Conservation (phyloP, 2,329 filamentous ascomycete species). For the Pseudogymnoascus sp. region DNA sequence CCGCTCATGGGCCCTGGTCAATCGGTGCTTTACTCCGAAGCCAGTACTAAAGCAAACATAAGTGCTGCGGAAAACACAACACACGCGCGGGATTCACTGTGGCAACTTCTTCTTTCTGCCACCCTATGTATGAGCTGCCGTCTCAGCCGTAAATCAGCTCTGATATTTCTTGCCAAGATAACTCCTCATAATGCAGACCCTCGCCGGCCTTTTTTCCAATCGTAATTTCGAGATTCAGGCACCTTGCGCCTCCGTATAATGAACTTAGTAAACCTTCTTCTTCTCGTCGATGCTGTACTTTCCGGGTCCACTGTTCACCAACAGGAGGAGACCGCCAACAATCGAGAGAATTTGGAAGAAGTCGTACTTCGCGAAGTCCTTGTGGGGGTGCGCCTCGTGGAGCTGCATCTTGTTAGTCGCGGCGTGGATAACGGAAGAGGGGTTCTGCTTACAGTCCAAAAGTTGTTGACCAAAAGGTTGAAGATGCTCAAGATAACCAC, state of each 20-base stretch:
- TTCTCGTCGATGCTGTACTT: constrained; percentile 99
- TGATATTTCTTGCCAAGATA: constrained; percentile 12
- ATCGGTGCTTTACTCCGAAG: not conserved
- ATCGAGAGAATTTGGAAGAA: constrained; percentile 99
- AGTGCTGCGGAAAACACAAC: not conserved
- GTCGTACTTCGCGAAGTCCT: constrained; percentile 99
- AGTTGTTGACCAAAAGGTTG: constrained; percentile 98
- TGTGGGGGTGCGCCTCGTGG: constrained; percentile 96
- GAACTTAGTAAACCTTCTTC: constrained; percentile 93
- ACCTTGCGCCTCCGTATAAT: constrained; percentile 1
- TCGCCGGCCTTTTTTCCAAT: constrained; percentile 14
- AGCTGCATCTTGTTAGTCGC: constrained; percentile 50
- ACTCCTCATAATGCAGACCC: constrained; percentile 26
- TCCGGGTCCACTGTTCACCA: constrained; percentile 97
- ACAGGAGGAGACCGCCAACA: constrained; percentile 87
- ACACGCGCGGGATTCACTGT: not conserved
- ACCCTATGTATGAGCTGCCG: constrained; percentile 6
- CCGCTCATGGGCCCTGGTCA: not conserved
- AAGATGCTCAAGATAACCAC: constrained; percentile 94
- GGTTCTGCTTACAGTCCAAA: constrained; percentile 79
- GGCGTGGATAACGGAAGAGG: not conserved
- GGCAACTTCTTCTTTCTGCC: not conserved
- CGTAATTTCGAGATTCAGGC: constrained; percentile 12
- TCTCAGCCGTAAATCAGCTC: constrained; percentile 2
- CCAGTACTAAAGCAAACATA: not conserved